Evolutionary conservation across 495 filamentous ascomycete genomes (phyloP), one percentile per base, ranked within the genome.

Genomic region (Cercophora scortea): DNA sequence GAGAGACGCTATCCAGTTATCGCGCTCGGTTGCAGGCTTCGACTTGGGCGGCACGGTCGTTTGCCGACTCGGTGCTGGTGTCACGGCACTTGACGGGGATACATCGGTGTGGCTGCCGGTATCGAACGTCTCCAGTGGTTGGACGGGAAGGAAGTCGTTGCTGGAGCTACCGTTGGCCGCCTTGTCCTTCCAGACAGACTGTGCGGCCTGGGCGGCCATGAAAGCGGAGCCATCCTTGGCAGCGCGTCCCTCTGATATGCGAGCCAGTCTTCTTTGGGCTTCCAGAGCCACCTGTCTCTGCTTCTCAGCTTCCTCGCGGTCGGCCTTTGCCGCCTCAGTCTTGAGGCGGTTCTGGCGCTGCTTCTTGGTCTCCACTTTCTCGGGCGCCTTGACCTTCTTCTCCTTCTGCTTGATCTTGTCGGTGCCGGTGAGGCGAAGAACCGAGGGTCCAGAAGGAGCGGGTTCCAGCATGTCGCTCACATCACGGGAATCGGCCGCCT

Each of bases 391-490:
- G 51, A 32, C 34, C 74, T 86, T 86, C 63, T 77, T 71, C 67
- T 84, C 79, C 73, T 84, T 86, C 42, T 80, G 68, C 58, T 81
- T 78, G 42, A 71, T 71, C 42, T 78, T 75, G 56, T 86, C 79
- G 33, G 79, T 73, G 41, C 82, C 81, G 42, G 85, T 90, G 42
- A 95, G 69, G 17, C 87, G 83, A 36, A 95, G 78, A 39, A 90
- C 82, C 6, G 84, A 82, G n/a, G 88, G 85, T 17, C 77, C 87
- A 38, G 82, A 62, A 16, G 82, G 63, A 41, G 77, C 72, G 15
- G 86, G 73, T 69, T 93, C 90, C 17, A 95, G 81, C 90, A 95
- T 95, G 65, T 95, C 90, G 45, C 84, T 84, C 43, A 94, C 80
- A 59, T 83, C 88, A 15, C 75, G 78, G 39, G 67, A 61, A 43